These are phyloP conservation scores for Talaromyces stipitatus DNA, from an alignment of 495 filamentous ascomycete species.

Conservation along the genomic window DNA sequence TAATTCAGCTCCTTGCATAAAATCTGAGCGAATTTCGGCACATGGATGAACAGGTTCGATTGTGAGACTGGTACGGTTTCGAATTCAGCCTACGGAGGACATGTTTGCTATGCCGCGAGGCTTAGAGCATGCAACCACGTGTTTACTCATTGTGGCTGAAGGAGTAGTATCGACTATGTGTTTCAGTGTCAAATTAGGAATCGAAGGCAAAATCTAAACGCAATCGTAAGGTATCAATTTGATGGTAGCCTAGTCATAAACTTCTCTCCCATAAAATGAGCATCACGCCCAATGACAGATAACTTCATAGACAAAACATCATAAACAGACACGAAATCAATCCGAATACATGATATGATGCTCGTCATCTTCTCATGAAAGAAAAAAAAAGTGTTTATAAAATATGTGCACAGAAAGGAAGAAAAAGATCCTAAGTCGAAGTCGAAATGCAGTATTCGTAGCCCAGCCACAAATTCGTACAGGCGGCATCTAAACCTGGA, in stretches of 20 bases:
- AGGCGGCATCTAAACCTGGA: constrained; percentile 25
- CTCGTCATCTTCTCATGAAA: too few species aligned
- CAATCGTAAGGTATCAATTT: not conserved
- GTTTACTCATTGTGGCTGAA: too few species aligned
- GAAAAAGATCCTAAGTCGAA: constrained; percentile 3
- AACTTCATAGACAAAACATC: not conserved
- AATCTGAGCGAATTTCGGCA: too few species aligned
- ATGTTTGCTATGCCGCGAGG: too few species aligned
- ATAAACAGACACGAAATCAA: not conserved
- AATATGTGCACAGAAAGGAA: constrained; percentile 6
- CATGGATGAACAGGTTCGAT: too few species aligned
- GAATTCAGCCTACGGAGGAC: not conserved
- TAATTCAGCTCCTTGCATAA: too few species aligned
- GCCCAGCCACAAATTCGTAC: constrained; percentile 31
- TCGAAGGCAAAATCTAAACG: too few species aligned
- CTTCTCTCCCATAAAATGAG: not conserved
- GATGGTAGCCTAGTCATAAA: not conserved
- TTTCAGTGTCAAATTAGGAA: too few species aligned
- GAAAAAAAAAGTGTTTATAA: not conserved
- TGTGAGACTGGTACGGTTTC: not conserved
- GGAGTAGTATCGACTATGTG: too few species aligned
- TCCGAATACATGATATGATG: not conserved
- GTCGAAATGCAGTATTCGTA: constrained; percentile 33
- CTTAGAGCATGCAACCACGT: too few species aligned
- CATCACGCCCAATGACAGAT: constrained; percentile 4